Evolutionary conservation across 2,329 filamentous ascomycete genomes (phyloP), one percentile per base, ranked within the genome.

Genomic region (Claviceps fusiformis): DNA sequence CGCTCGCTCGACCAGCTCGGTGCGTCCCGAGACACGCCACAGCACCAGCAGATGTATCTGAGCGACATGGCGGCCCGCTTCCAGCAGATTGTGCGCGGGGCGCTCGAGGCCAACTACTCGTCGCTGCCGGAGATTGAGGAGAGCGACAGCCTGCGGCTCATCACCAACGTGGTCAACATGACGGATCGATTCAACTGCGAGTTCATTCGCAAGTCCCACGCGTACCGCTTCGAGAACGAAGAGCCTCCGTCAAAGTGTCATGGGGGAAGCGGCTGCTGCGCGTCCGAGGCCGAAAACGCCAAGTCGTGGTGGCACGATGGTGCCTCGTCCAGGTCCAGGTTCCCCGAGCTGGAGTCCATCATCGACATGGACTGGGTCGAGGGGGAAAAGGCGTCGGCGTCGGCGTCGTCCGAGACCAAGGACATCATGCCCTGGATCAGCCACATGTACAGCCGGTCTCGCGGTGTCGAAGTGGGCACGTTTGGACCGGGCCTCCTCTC

Each of bases 401-500:
- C 35, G 6, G 35, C 7, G 6, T 37, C 35, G n/a, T 33, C 50
- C 1, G 2, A 11, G 8, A 3, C 17, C 1, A 27, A 6, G 1
- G 27, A 48, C 27, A 53, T 60, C 19, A 57, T 56, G 51, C 65
- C 65, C 3, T 65, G 68, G 1, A 61, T 72, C 7, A 11, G 31
- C 1, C 19, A 44, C 10, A 24, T 56, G 11, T 62, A n/a, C 44
- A 5, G n/a, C 2, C 17, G 41, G 10, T 54, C 53, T n/a, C 54
- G 58, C 0, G 59, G 58, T 0, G 43, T 56, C 4, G 59, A 61
- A 3, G 52, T 61, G 5, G 57, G 56, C 6, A 59, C 53, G 1
- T 74, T 74, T 43, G 63, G 67, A 11, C 64, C 67, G 0, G 59
- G 65, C 0, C 57, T 81, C 15, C 62, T 83, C 0, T 64, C 71